Evolutionary conservation across 768 basidiomycete species (phyloP).

Genomic region (Coprinopsis marcescibilis): DNA sequence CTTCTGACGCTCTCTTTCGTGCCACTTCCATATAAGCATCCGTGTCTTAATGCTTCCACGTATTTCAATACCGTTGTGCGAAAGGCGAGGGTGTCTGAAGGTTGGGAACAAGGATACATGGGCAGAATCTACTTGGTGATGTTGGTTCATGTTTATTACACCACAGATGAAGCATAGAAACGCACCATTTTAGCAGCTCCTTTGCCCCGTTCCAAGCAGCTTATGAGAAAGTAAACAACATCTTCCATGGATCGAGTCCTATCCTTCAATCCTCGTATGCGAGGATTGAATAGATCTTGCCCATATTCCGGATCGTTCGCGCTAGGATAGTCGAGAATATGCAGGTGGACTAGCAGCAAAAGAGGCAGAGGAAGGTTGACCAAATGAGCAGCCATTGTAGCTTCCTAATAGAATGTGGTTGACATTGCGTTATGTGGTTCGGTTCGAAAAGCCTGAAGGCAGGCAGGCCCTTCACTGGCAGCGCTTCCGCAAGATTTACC

Average conservation of each 20-base stretch:
- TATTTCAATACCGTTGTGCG: constrained; percentile 47
- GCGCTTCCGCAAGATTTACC: too few species aligned
- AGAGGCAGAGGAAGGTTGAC: constrained; percentile 35
- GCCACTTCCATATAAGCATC: constrained; percentile 26
- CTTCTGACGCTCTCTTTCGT: constrained; percentile 10
- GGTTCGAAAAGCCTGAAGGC: too few species aligned
- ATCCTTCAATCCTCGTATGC: constrained; percentile 41
- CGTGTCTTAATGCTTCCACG: constrained; percentile 40
- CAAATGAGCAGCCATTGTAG: constrained; percentile 17
- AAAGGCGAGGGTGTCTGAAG: constrained; percentile 47
- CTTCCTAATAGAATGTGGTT: too few species aligned
- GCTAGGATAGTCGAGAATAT: constrained; percentile 45
- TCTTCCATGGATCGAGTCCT: constrained; percentile 49
- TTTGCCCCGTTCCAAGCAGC: constrained; percentile 32
- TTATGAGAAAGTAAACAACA: constrained; percentile 42
- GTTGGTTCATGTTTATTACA: not conserved
- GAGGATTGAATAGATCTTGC: constrained; percentile 40
- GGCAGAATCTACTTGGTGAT: constrained; percentile 32
- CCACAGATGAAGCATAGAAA: not conserved
- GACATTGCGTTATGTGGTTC: too few species aligned
- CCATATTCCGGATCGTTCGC: constrained; percentile 46
- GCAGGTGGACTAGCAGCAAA: constrained; percentile 46
- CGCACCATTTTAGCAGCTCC: constrained; percentile 26
- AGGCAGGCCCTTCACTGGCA: too few species aligned
- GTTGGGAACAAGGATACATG: constrained; percentile 46